These are phyloP conservation scores for Silene latifolia DNA, from an alignment of 148 eudicot genomes.

Conservation along the genomic window DNA sequence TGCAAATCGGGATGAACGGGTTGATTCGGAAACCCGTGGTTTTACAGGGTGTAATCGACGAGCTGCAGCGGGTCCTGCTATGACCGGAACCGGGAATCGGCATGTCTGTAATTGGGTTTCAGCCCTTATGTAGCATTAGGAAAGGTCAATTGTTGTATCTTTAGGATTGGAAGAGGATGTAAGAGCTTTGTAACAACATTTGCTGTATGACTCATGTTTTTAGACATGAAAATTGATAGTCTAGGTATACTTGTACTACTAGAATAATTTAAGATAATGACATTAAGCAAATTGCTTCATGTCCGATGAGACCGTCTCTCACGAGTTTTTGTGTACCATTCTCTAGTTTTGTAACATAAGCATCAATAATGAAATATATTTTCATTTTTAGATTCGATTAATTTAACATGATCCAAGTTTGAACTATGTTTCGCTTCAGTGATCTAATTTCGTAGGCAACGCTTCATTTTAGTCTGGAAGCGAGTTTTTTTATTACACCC, in stretches of 20 bases:
- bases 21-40: slow-evolving; percentile 70
- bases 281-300: not conserved
- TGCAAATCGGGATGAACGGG: slow-evolving; percentile 63
- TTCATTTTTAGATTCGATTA: too few relatives aligned
- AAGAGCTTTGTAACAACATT: not conserved
- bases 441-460: too few relatives aligned
- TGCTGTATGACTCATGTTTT: not conserved
- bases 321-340: too few relatives aligned
- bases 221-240: not conserved
- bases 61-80: slow-evolving; percentile 49
- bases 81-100: slow-evolving; percentile 4
- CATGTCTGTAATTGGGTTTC: not conserved
- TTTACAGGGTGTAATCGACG: slow-evolving; percentile 60
- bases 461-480: too few relatives aligned
- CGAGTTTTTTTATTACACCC: too few relatives aligned
- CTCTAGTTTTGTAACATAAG: too few relatives aligned
- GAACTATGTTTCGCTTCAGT: too few relatives aligned
- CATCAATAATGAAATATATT: too few relatives aligned
- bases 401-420: too few relatives aligned
- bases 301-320: not conserved
- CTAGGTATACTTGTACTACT: not conserved
- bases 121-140: not conserved
- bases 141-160: not conserved
- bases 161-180: not conserved
- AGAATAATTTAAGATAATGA: not conserved